Base-by-base conservation (phyloP, 495 filamentous ascomycete genomes). In the Hyaloscypha bicolor region DNA sequence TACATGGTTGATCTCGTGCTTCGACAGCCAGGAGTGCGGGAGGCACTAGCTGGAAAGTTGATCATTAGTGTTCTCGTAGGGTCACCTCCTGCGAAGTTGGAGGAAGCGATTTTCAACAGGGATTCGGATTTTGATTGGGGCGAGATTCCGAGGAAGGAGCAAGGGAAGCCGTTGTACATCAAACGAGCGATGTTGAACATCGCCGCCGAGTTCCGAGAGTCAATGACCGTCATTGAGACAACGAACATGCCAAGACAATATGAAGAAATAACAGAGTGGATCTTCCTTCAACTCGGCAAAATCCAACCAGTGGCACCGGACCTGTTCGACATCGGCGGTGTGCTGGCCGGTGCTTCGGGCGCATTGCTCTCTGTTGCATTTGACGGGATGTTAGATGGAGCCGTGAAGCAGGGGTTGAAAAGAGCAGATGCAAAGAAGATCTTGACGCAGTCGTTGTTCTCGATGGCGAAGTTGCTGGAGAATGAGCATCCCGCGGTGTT, bases 41-140 rank as follows among this genome's bases (percentile, higher is more conserved):
- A 87, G 59, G 91, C 91, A 1, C 76, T 96, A 0, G 71, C 79
- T 8, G 90, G 89, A 2, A 97, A 97, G 69, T 78, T 97, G 2
- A 78, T 97, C 4, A 90, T 97, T 69, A 91, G 87, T 73, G 91
- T 97, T 64, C 83, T 92, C 37, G 94, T 92, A 0, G 94, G 94
- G 25, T 87, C 94, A 8, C 85, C 88, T 1, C 82, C 85, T 0
- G 61, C 81, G 11, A 84, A 92, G 66, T 82, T 96, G 33, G 80
- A 85, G 63, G 72, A 14, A 4, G 42, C 42, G 16, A 48, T 48
- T 48, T 4, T 16, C 11, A 48, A 19, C 42, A 6, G 16, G 4
- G 16, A 48, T 48, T 12, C 35, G 35, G 35, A 37, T 12, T 6
- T 3, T 19, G 16, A 14, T 12, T 19, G 42, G 42, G 4, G 76